Conservation (phyloP, 192 early-diverging fungal species). For the Backusella tuberculispora region DNA sequence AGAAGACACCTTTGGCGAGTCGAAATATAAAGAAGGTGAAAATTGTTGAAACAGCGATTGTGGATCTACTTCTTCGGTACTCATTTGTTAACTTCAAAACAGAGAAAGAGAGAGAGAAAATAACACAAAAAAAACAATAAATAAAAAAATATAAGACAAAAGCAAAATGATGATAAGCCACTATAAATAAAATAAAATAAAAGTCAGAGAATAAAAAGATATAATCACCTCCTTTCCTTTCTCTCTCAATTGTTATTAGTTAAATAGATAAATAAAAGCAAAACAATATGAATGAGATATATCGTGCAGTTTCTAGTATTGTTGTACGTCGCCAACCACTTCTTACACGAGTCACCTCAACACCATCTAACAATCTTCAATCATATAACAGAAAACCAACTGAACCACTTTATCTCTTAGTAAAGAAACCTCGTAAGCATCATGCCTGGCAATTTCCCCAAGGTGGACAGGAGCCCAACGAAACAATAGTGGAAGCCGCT, state of each 20-base stretch:
- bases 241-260: neutral
- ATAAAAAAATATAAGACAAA: neutral
- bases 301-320: constrained; percentile 5
- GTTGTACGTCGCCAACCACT: neutral
- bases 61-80: constrained; percentile 12
- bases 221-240: neutral
- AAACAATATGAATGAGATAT: constrained; percentile 3
- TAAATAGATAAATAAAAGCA: neutral
- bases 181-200: neutral
- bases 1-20: neutral
- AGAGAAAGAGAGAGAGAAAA: neutral
- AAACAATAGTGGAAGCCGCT: constrained; percentile 76
- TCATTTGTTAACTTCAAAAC: neutral
- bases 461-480: constrained; percentile 61
- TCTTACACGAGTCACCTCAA: neutral
- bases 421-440: constrained; percentile 63
- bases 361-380: neutral
- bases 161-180: constrained; percentile 8
- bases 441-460: constrained; percentile 79
- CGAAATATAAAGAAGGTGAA: constrained; percentile 24
- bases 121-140: neutral
- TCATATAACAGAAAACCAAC: neutral
- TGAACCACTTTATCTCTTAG: constrained; percentile 69
- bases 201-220: neutral
- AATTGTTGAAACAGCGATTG: constrained; percentile 33